Percentiles rank a stretch among this genome's conserved stretches.
Conservation (phyloP, 139 green algal genomes). For the Haematococcus lacustris region DNA sequence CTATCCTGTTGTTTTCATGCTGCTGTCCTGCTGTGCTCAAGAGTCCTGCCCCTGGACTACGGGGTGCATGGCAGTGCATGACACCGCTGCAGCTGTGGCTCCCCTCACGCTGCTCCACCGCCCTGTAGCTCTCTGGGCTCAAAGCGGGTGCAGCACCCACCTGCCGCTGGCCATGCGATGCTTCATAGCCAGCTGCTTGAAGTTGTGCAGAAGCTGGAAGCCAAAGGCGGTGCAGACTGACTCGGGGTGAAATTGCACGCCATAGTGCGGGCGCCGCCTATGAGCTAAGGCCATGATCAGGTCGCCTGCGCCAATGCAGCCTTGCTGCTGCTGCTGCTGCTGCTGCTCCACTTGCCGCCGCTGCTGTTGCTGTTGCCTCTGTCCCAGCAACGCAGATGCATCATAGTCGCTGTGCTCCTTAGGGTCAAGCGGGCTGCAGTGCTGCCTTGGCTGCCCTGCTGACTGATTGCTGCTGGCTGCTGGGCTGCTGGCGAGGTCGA, state of each 20-base stretch:
- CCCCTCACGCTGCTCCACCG: neutral
- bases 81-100: neutral
- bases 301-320: too few relatives aligned
- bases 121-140: neutral
- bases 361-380: neutral
- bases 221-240: conserved; percentile 77
- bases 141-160: neutral
- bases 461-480: too few relatives aligned
- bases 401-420: too few relatives aligned
- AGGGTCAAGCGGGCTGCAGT: too few relatives aligned
- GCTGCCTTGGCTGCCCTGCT: too few relatives aligned
- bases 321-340: conserved; percentile 9
- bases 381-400: too few relatives aligned
- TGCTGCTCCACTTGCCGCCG: neutral
- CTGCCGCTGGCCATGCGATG: neutral
- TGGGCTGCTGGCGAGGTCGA: conserved; percentile 21
- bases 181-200: conserved; percentile 53
- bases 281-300: conserved; percentile 85
- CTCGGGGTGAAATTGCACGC: conserved; percentile 97
- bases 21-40: neutral
- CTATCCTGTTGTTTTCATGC: too few relatives aligned
- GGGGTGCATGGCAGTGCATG: neutral
- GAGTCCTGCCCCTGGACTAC: neutral
- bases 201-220: conserved; percentile 77
- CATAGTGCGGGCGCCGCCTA: conserved; percentile 61